Conservation (phyloP, 2,329 filamentous ascomycete genomes). For the Aspergillus pseudotamarii region DNA sequence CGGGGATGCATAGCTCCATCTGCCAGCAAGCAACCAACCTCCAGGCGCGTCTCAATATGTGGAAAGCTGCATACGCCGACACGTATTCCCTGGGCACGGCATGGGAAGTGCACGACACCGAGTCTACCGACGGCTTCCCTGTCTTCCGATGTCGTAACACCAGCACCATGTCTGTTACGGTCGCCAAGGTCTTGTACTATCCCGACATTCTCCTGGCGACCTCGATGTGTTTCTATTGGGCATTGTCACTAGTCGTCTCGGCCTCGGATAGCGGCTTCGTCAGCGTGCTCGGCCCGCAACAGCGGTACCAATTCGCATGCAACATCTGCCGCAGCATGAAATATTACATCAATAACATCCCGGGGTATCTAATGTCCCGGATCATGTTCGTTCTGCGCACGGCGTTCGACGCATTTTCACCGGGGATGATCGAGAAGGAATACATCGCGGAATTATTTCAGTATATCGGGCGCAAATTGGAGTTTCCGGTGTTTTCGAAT, state of each 20-base stretch:
- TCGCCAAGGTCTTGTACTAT: conserved; percentile 23
- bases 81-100: conserved; percentile 18
- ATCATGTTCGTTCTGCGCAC: conserved; percentile 34
- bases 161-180: conserved; percentile 21
- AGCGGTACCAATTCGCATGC: conserved; percentile 32
- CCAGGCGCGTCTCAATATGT: conserved; percentile 23
- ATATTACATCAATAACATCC: conserved; percentile 29
- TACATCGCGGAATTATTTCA: conserved; percentile 28
- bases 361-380: conserved; percentile 30
- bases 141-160: conserved; percentile 26
- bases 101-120: conserved; percentile 18
- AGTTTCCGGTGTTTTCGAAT: conserved; percentile 27
- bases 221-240: conserved; percentile 29
- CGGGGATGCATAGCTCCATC: conserved; percentile 19
- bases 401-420: conserved; percentile 29
- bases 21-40: conserved; percentile 24
- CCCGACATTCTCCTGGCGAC: conserved; percentile 29
- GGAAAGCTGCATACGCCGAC: conserved; percentile 22
- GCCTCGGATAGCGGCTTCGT: conserved; percentile 24
- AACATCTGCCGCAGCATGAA: conserved; percentile 35
- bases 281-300: conserved; percentile 22
- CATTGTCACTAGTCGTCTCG: conserved; percentile 28
- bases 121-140: conserved; percentile 18
- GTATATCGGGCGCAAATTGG: conserved; percentile 25
- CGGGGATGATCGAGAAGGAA: conserved; percentile 30